Percentiles rank a stretch among this genome's conserved stretches.
These are phyloP conservation scores for Cyclotella choctawhatcheeana DNA, from an alignment of 108 stramenopile species.

Conservation along the genomic window DNA sequence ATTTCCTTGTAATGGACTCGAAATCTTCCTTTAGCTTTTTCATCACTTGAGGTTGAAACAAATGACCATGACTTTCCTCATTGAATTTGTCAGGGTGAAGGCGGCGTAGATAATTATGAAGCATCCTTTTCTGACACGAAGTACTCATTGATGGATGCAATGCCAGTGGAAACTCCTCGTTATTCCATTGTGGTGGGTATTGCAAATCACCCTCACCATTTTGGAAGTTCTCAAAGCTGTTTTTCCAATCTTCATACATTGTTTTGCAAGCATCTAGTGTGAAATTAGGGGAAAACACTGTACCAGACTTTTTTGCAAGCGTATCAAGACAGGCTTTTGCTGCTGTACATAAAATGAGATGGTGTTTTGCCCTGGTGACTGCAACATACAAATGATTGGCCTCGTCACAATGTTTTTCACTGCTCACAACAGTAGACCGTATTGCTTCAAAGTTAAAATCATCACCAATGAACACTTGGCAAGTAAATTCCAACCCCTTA, in stretches of 20 bases:
- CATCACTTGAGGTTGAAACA: background rate
- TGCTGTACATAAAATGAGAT: background rate
- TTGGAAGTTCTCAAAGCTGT: background rate
- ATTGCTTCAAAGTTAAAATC: constrained; percentile 25
- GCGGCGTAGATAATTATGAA: background rate
- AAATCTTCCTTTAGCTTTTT: background rate
- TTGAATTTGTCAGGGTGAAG: constrained; percentile 11
- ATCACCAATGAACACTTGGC: constrained; percentile 14
- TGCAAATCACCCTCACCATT: background rate
- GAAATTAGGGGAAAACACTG: background rate
- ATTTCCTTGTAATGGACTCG: constrained; percentile 16
- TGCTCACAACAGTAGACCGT: background rate
- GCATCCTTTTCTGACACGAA: background rate
- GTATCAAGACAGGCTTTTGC: constrained; percentile 2
- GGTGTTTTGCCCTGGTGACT: constrained; percentile 21
- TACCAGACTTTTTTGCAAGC: background rate
- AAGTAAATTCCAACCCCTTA: constrained; percentile 20
- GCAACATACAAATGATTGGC: constrained; percentile 22
- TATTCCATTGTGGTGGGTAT: constrained; percentile 15
- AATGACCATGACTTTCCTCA: too few relatives aligned
- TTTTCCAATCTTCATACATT: background rate
- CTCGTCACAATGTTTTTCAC: background rate
- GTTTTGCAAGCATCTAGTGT: background rate
- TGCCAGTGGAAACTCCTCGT: background rate
- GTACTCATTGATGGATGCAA: constrained; percentile 8